Base-by-base conservation (phyloP, 2,329 filamentous ascomycete species). In the Alternaria sp. region DNA sequence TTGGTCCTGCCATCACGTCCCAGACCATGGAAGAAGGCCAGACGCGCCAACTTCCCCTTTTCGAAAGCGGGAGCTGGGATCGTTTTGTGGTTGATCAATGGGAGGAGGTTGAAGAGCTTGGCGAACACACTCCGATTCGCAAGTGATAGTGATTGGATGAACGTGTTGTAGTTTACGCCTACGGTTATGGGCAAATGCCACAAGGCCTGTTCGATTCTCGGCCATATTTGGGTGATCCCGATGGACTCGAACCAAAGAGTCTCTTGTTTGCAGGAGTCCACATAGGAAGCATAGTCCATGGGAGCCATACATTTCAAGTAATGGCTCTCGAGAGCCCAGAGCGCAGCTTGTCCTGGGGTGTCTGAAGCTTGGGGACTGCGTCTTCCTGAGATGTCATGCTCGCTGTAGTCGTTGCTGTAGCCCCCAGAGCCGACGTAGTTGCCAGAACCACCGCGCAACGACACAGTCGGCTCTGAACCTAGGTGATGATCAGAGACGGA, bases 401-500 rank as follows among this genome's bases (percentile, higher is more conserved):
- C 44, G 30, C 5, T n/a, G n/a, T 40, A 17, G 36, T 40, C 36
- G 36, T 40, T 17, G 36, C 36, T 3, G n/a, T 40, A 2, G n/a
- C n/a, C 1, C 15, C 5, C 36, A 40, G 36, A 17, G 36, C n/a
- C 36, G 1, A 40, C 0, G 36, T 40, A 1, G 36, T 1, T 40
- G 19, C 69, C 67, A 26, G n/a, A 53, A 17, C 69, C 68, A 25
- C 68, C 68, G 45, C 67, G 62, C 36, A 71, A 51, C n/a, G 59
- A 65, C 9, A 61, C 55, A 21, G 28, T 15, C 11, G 50, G 23
- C 4, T 63, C 62, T 43, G n/a, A 21, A 7, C 36, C 17, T 13
- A 56, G n/a, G 11, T 43, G 30, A 32, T 32, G n/a, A 45, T 47
- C 36, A 43, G 46, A 54, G 10, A 12, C 19, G 15, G 23, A 25